A percentile compares a stretch with the other conserved stretches of the same genome.
phyloP scores from a whole-genome alignment of 768 basidiomycete genomes.

The Coprinellus aureogranulatus region DNA sequence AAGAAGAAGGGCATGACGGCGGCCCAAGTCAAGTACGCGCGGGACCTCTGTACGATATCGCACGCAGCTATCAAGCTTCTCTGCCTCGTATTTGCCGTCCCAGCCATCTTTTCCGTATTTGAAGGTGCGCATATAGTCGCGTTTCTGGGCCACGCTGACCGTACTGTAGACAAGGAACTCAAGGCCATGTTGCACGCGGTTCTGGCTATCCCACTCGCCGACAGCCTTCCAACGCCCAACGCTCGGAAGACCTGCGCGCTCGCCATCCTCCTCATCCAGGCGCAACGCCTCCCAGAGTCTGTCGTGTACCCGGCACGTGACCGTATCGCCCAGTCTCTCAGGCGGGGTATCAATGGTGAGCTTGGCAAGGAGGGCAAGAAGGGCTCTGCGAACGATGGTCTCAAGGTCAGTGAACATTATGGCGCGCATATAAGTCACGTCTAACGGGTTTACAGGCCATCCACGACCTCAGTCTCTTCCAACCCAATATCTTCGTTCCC shows the following conservation, averaged over 20 bases:
- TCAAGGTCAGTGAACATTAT: slow-evolving; percentile 51
- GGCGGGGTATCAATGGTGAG: slow-evolving; percentile 78
- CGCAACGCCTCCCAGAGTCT: slow-evolving; percentile 61
- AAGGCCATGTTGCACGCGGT: slow-evolving; percentile 57
- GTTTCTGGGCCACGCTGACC: slow-evolving; percentile 12
- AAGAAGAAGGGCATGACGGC: slow-evolving; percentile 71
- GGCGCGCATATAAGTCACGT: slow-evolving; percentile 3
- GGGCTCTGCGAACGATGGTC: slow-evolving; percentile 72
- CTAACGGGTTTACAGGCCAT: slow-evolving; percentile 50
- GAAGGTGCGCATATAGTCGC: slow-evolving; percentile 41
- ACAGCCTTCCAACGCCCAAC: slow-evolving; percentile 73
- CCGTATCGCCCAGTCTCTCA: slow-evolving; percentile 67
- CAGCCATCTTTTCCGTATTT: slow-evolving; percentile 60
- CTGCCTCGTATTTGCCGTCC: slow-evolving; percentile 55
- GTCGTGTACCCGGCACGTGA: slow-evolving; percentile 63
- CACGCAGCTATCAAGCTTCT: slow-evolving; percentile 72
- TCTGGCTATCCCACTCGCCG: slow-evolving; percentile 69
- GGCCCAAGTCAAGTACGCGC: slow-evolving; percentile 73
- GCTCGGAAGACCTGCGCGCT: slow-evolving; percentile 83
- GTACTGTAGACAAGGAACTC: slow-evolving; percentile 53
- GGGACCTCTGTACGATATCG: slow-evolving; percentile 72
- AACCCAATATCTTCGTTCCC: slow-evolving; percentile 67
- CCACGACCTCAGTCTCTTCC: slow-evolving; percentile 62
- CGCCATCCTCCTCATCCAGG: slow-evolving; percentile 71
- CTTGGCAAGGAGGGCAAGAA: slow-evolving; percentile 89